Evolutionary conservation across 176 grass and related monocot genomes (phyloP).

Genomic region (Bothriochloa decipiens): DNA sequence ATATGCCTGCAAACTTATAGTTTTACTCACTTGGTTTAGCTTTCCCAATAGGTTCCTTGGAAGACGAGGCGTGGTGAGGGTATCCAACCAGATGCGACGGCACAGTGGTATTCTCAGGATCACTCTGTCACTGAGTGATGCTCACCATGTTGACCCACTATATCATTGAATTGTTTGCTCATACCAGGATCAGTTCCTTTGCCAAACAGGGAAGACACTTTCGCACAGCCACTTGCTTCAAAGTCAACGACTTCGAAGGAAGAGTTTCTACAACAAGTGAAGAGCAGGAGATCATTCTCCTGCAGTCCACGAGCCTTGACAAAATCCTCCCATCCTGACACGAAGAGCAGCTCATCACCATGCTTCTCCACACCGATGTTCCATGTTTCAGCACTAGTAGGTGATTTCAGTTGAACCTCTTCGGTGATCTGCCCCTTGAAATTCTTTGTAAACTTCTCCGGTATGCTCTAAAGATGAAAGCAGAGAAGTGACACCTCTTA

Average conservation of each 20-base stretch:
- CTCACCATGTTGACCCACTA: not conserved
- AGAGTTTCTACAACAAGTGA: constrained; percentile 39
- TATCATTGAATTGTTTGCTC: not conserved
- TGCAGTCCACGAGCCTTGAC: constrained; percentile 47
- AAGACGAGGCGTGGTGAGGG: not conserved
- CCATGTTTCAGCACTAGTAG: constrained; percentile 48
- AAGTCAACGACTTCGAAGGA: constrained; percentile 61
- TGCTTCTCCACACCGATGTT: constrained; percentile 6
- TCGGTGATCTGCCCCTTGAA: constrained; percentile 42
- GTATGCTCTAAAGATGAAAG: constrained; percentile 45
- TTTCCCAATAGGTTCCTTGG: not conserved
- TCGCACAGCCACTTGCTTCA: constrained; percentile 48
- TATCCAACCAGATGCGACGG: not conserved
- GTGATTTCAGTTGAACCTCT: constrained; percentile 39
- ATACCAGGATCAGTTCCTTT: not conserved
- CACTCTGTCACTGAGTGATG: not conserved
- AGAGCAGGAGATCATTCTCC: constrained; percentile 57
- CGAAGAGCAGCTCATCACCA: constrained; percentile 29
- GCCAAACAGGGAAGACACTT: constrained; percentile 33
- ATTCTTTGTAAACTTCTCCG: constrained; percentile 43
- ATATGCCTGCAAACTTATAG: not conserved
- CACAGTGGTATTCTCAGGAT: not conserved
- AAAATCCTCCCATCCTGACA: constrained; percentile 60
- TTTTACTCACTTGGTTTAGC: constrained; percentile 31
- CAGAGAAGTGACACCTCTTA: not conserved